phyloP scores from a whole-genome alignment of 495 filamentous ascomycete genomes.

The Hypoxylon intermedium region DNA sequence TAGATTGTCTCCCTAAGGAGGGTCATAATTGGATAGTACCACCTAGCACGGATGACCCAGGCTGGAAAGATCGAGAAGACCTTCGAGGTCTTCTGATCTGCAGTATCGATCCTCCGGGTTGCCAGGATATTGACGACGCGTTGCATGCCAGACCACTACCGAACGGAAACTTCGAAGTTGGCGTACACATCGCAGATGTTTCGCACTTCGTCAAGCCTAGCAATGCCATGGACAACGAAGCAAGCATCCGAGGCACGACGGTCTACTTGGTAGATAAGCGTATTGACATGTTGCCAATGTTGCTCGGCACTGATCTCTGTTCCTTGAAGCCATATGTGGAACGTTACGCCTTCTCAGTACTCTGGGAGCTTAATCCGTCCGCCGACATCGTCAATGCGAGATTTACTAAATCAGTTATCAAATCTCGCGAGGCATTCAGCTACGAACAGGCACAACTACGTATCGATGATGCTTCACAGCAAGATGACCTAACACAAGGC shows the following conservation, averaged over 20 bases:
- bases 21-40: slow-evolving; percentile 96
- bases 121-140: slow-evolving; percentile 98
- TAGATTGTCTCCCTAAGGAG: slow-evolving; percentile 90
- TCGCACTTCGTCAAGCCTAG: slow-evolving; percentile 98
- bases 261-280: slow-evolving; percentile 98
- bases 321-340: slow-evolving; percentile 97
- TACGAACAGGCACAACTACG: slow-evolving; percentile 94
- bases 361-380: slow-evolving; percentile 89
- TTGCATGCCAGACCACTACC: slow-evolving; percentile 84
- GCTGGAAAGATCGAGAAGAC: slow-evolving; percentile 85
- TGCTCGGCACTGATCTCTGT: slow-evolving; percentile 94
- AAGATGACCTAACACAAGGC: slow-evolving; percentile 86
- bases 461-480: slow-evolving; percentile 84
- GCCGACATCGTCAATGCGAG: slow-evolving; percentile 81
- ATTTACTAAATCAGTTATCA: slow-evolving; percentile 97
- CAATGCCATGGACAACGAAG: slow-evolving; percentile 96
- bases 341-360: slow-evolving; percentile 91
- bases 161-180: slow-evolving; percentile 95
- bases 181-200: slow-evolving; percentile 98
- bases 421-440: slow-evolving; percentile 96
- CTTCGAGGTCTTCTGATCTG: slow-evolving; percentile 86
- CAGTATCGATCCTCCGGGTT: slow-evolving; percentile 95
- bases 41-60: slow-evolving; percentile 71
- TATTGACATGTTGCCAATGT: slow-evolving; percentile 97
- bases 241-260: slow-evolving; percentile 90